phyloP scores from a whole-genome alignment of 2,329 filamentous ascomycete genomes.

The Chrysosphaeria jannelii region DNA sequence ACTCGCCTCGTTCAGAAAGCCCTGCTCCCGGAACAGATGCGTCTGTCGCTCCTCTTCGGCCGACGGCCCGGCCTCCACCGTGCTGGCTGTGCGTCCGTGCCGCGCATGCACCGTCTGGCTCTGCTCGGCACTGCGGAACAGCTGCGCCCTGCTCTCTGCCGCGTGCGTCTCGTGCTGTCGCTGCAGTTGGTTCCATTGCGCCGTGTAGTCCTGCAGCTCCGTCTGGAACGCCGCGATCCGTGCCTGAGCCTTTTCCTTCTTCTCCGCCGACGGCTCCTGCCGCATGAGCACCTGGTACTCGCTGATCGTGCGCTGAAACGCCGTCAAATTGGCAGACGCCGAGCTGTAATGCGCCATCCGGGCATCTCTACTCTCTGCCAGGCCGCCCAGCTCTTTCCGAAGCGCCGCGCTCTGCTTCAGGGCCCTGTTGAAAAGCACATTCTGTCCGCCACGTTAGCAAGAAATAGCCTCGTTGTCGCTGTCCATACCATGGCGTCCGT shows the following conservation, averaged over 20 bases:
- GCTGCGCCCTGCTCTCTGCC: too few species aligned
- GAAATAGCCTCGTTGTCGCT: too few species aligned
- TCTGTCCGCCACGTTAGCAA: too few species aligned
- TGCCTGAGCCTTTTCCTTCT: constrained; percentile 72
- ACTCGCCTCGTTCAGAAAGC: constrained; percentile 59
- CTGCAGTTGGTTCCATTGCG: too few species aligned
- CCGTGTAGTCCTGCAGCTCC: constrained; percentile 1
- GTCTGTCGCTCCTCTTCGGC: constrained; percentile 62
- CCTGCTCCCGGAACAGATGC: constrained; percentile 72
- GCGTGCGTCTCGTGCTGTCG: too few species aligned
- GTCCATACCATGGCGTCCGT: too few species aligned
- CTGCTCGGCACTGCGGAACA: too few species aligned
- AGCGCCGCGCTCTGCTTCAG: constrained; percentile 61
- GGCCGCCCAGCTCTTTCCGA: constrained; percentile 32
- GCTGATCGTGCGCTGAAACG: constrained; percentile 71
- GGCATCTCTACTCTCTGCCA: constrained; percentile 7
- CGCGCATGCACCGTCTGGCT: too few species aligned
- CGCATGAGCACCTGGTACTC: constrained; percentile 68
- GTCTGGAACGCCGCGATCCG: constrained; percentile 19
- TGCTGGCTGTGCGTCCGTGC: constrained; percentile 14
- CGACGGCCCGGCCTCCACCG: constrained; percentile 12
- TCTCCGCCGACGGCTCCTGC: constrained; percentile 68
- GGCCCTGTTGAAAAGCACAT: constrained; percentile 62
- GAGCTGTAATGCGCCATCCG: constrained; percentile 18
- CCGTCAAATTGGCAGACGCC: constrained; percentile 33